Evolutionary conservation across 225 moss, liverwort and hornwort species (phyloP), one percentile per base, ranked within the genome.

Genomic region (Bryoerythrophyllum caledonicum): DNA sequence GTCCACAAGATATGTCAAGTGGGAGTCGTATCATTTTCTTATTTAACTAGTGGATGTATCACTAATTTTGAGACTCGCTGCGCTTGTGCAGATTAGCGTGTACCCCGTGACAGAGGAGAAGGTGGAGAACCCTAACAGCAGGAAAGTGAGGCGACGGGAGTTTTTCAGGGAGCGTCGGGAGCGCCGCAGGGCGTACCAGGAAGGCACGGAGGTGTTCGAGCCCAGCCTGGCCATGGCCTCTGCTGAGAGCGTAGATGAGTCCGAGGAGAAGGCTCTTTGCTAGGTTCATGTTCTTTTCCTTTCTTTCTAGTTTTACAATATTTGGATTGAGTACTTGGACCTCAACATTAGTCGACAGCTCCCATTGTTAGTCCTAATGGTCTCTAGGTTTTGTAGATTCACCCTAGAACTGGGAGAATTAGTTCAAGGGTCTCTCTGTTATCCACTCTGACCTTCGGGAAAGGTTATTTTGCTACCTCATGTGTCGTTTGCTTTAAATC

Each of bases 61-160:
- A 55, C 54, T 55, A 11, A 55, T 10, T 55, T 55, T 23, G 54
- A 55, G 3, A 23, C 54, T n/a, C 10, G 23, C 23, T 23, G 23
- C 54, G 2, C 8, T 20, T 63, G 20, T 74, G 64, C 82, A 89
- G 89, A 87, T 89, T 80, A 89, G 89, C 40, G 84, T 89, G 1
- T 89, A 82, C 38, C 86, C 87, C 9, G 74, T 80, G 43, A 83
- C 82, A 1, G 89, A 85, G 51, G 82, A 64, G 80, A 80, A 77
- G 80, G 89, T 89, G 63, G 89, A 86, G 68, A 89, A 85, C 48
- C 84, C 87, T 60, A 82, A 89, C 54, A 89, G 89, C 60, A 82
- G 86, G 76, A 80, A 78, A 12, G 87, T 86, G 2, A 84, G 87
- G 82, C 79, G 80, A 25, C 80, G 89, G 27, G 89, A 89, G 56